phyloP scores from a whole-genome alignment of 257 asterid genomes.

The Salvia rosmarinus region DNA sequence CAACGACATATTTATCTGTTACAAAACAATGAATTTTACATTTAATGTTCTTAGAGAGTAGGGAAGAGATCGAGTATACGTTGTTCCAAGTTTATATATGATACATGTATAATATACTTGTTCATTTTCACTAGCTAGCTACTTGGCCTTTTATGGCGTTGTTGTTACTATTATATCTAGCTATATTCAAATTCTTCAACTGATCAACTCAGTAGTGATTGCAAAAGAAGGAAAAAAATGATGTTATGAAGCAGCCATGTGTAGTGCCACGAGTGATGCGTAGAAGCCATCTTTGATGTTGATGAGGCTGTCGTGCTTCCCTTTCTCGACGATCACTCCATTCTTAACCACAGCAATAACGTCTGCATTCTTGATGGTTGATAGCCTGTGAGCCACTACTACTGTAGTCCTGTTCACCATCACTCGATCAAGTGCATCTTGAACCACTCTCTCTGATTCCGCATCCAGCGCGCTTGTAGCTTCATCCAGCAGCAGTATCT shows the following conservation, averaged over 20 bases:
- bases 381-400: slow-evolving; percentile 70
- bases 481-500: slow-evolving; percentile 63
- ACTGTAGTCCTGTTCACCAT: slow-evolving; percentile 64
- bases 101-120: too few species aligned
- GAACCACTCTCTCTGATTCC: slow-evolving; percentile 72
- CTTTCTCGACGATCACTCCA: slow-evolving; percentile 62
- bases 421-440: slow-evolving; percentile 66
- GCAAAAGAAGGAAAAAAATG: background rate
- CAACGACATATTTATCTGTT: too few species aligned
- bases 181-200: background rate
- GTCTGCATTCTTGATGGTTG: slow-evolving; percentile 67
- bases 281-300: slow-evolving; percentile 52
- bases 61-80: too few species aligned
- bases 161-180: slow-evolving; percentile 13
- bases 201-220: background rate
- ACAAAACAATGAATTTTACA: too few species aligned
- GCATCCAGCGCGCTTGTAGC: slow-evolving; percentile 80
- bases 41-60: too few species aligned
- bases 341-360: slow-evolving; percentile 60
- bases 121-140: too few species aligned
- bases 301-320: slow-evolving; percentile 58
- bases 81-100: too few species aligned
- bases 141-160: too few species aligned
- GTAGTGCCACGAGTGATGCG: slow-evolving; percentile 64
- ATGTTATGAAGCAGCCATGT: slow-evolving; percentile 32